A percentile compares a stretch with the other conserved stretches of the same genome.
phyloP scores from a whole-genome alignment of 2,329 filamentous ascomycete species.

The Aspergillus fijiensis region DNA sequence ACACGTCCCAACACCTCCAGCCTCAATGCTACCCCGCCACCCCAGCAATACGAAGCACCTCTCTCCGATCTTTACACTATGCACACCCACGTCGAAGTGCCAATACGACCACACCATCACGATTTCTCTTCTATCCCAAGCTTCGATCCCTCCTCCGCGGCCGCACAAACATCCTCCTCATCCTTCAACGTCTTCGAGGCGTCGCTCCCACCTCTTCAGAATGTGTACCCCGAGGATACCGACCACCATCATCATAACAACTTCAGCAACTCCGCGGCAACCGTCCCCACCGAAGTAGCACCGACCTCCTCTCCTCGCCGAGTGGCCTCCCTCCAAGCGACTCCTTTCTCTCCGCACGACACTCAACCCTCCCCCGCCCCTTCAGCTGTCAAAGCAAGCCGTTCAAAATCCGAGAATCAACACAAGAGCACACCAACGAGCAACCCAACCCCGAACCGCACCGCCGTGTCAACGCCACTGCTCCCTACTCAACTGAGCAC shows the following conservation, averaged over 20 bases:
- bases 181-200: conserved; percentile 29
- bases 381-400: conserved; percentile 23
- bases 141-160: conserved; percentile 2
- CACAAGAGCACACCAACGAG: background rate
- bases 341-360: conserved; percentile 38
- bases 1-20: background rate
- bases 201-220: conserved; percentile 14
- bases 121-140: background rate
- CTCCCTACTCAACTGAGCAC: conserved; percentile 24
- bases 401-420: conserved; percentile 25
- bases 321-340: conserved; percentile 28
- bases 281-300: conserved; percentile 12
- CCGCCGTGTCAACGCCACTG: conserved; percentile 28
- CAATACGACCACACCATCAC: background rate
- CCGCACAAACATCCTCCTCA: background rate
- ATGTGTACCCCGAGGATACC: background rate
- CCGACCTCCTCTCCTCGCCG: conserved; percentile 17
- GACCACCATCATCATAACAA: conserved; percentile 17
- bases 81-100: background rate
- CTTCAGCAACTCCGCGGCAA: conserved; percentile 10
- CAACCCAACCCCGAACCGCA: conserved; percentile 20
- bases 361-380: conserved; percentile 41
- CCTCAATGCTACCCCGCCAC: background rate
- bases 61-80: background rate
- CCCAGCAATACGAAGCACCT: background rate